Conservation (phyloP, 2,329 filamentous ascomycete genomes). For the Paraphoma chrysanthemicola region DNA sequence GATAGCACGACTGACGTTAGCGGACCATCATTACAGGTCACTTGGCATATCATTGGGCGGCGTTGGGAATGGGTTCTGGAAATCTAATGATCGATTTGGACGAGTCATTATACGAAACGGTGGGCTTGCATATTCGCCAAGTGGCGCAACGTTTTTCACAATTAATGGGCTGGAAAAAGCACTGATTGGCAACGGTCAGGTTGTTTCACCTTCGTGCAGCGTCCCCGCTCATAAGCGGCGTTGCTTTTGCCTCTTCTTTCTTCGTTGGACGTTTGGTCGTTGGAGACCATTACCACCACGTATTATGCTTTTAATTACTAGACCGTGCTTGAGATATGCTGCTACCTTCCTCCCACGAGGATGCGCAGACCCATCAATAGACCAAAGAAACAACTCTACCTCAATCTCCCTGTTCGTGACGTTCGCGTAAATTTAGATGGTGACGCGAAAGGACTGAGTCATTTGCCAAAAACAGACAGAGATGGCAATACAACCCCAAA, state of each 20-base stretch:
- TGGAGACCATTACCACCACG: slow-evolving; percentile 10
- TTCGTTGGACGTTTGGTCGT: background rate
- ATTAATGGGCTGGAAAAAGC: background rate
- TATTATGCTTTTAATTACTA: slow-evolving; percentile 26
- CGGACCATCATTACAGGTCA: slow-evolving; percentile 9
- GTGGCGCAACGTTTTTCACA: background rate
- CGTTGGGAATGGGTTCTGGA: slow-evolving; percentile 12
- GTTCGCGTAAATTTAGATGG: too few relatives aligned
- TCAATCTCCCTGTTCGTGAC: too few relatives aligned
- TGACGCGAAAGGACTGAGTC: too few relatives aligned
- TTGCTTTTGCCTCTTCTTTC: background rate
- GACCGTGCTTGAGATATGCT: slow-evolving; percentile 16
- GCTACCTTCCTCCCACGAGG: slow-evolving; percentile 15
- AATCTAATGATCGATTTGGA: slow-evolving; percentile 1
- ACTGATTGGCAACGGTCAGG: background rate
- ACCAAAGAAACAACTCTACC: background rate
- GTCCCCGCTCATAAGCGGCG: background rate
- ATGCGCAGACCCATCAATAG: slow-evolving; percentile 1
- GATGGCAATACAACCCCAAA: too few relatives aligned
- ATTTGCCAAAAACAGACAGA: too few relatives aligned
- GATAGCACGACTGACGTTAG: slow-evolving; percentile 26
- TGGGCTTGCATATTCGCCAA: slow-evolving; percentile 1
- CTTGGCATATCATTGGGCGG: slow-evolving; percentile 19
- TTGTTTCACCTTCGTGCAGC: background rate
- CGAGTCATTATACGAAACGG: slow-evolving; percentile 1